A percentile compares a stretch with the other conserved stretches of the same genome.
phyloP scores from a whole-genome alignment of 371 early-diverging fungal genomes.

The Rhizopus delemar region DNA sequence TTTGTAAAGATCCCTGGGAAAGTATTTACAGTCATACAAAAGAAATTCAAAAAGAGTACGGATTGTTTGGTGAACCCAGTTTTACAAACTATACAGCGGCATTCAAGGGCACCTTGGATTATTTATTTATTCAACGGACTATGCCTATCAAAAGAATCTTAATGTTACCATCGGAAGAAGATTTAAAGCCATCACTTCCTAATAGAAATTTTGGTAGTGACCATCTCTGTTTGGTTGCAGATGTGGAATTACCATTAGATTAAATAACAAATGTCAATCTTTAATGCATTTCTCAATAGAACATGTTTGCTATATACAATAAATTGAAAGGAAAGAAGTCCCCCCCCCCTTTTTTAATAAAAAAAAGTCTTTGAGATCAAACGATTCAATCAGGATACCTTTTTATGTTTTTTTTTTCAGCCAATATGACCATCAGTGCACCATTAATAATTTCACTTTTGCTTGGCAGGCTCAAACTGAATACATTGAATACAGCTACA shows the following conservation, averaged over 20 bases:
- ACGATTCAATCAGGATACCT: too few species aligned
- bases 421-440: too few species aligned
- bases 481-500: too few species aligned
- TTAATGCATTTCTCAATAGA: too few species aligned
- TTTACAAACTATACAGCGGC: constrained; percentile 55
- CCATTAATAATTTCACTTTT: too few species aligned
- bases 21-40: constrained; percentile 40
- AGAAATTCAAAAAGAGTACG: constrained; percentile 15
- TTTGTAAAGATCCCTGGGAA: constrained; percentile 26
- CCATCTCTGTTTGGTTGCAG: constrained; percentile 54
- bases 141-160: constrained; percentile 27
- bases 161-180: constrained; percentile 34
- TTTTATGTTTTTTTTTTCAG: too few species aligned
- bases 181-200: constrained; percentile 52
- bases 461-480: too few species aligned
- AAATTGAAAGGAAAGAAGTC: too few species aligned
- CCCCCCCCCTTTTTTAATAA: too few species aligned
- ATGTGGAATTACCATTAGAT: constrained; percentile 8
- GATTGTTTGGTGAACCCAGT: constrained; percentile 48
- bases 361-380: too few species aligned
- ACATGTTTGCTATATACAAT: too few species aligned
- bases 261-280: too few species aligned
- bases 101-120: constrained; percentile 59
- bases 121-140: constrained; percentile 42
- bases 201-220: constrained; percentile 62